These are phyloP conservation scores for Pterocarpus macrocarpus DNA, from an alignment of 306 rosid genomes.

Conservation along the genomic window DNA sequence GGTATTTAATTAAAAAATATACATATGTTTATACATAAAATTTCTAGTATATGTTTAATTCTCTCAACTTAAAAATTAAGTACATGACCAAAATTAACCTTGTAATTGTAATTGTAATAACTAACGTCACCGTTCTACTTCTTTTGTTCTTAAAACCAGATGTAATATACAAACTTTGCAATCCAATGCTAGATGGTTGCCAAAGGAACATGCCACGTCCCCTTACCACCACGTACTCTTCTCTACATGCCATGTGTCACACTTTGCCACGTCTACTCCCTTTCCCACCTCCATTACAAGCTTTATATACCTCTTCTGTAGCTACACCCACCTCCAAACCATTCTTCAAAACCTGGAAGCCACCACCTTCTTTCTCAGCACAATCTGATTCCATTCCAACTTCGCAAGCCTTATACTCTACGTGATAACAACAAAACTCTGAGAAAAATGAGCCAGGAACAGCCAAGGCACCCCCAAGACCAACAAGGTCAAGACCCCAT, in stretches of 20 bases:
- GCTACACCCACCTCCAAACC: not conserved
- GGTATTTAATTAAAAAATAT: too few relatives aligned
- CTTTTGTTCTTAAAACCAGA: too few relatives aligned
- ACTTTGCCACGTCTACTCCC: conserved; percentile 16
- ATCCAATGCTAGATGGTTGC: conserved; percentile 13
- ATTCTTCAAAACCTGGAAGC: not conserved
- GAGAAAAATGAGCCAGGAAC: conserved; percentile 67
- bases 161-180: not conserved
- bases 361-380: not conserved
- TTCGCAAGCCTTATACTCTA: not conserved
- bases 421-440: not conserved
- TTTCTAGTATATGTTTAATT: too few relatives aligned
- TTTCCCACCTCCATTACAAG: conserved; percentile 21
- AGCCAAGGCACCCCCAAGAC: conserved; percentile 51
- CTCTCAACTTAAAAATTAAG: not conserved
- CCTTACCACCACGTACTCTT: not conserved
- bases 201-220: conserved; percentile 41
- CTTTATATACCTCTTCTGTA: conserved; percentile 27
- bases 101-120: not conserved
- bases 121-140: too few relatives aligned
- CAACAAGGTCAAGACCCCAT: conserved; percentile 48
- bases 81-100: not conserved
- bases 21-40: too few relatives aligned
- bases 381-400: not conserved
- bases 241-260: conserved; percentile 39